A percentile compares a stretch with the other conserved stretches of the same genome.
Conservation (phyloP, 306 rosid species). For the Quercus mongolica region DNA sequence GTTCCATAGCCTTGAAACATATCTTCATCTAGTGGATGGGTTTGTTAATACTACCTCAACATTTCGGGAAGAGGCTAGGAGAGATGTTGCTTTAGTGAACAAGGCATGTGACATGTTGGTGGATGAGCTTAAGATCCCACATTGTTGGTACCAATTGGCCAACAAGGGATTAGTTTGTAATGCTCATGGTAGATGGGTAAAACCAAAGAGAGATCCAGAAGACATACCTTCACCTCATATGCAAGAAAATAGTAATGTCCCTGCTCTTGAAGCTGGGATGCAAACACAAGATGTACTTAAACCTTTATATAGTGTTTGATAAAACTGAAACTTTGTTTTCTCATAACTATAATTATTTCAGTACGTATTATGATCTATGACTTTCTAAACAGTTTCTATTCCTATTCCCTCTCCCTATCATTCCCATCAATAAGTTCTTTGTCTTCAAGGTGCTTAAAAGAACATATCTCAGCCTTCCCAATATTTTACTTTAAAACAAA, state of each 20-base stretch:
- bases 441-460: no score
- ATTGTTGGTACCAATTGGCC: slow-evolving; percentile 59
- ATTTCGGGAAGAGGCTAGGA: slow-evolving; percentile 45
- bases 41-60: slow-evolving; percentile 14
- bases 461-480: no score
- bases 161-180: slow-evolving; percentile 63
- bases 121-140: slow-evolving; percentile 57
- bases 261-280: slow-evolving; percentile 15
- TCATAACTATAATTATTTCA: no score
- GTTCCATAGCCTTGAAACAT: slow-evolving; percentile 58
- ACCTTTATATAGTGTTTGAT: background rate
- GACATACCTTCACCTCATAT: slow-evolving; percentile 58
- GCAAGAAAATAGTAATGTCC: slow-evolving; percentile 11
- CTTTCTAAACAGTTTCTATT: no score
- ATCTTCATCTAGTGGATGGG: slow-evolving; percentile 73
- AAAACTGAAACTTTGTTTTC: background rate
- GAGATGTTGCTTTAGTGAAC: slow-evolving; percentile 66
- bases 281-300: slow-evolving; percentile 18
- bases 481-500: no score
- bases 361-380: no score
- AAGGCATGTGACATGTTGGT: slow-evolving; percentile 63
- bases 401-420: no score
- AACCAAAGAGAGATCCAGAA: slow-evolving; percentile 53
- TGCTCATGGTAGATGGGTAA: slow-evolving; percentile 73
- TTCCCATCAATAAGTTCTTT: no score